These are phyloP conservation scores for Pyronema omphalodes DNA, from an alignment of 495 filamentous ascomycete genomes.

Conservation along the genomic window DNA sequence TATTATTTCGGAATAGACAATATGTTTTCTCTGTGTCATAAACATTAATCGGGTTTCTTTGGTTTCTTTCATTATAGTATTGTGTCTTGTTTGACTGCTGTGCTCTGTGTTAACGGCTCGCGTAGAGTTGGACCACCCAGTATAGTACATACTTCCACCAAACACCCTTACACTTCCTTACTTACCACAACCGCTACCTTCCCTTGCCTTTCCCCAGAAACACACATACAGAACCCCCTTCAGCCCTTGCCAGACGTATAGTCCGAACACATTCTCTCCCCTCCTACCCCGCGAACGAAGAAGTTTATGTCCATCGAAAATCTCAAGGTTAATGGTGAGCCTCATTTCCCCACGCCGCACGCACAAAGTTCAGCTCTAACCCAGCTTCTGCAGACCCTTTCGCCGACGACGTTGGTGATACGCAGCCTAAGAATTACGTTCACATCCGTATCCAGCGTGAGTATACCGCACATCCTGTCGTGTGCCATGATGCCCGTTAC, in stretches of 20 bases:
- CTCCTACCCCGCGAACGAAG: slow-evolving; percentile 14
- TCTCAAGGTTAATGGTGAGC: slow-evolving; percentile 96
- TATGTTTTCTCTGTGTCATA: no score
- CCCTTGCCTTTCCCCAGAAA: background rate
- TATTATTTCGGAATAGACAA: no score
- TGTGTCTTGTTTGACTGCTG: no score
- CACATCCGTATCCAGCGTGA: slow-evolving; percentile 99
- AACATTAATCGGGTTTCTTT: no score
- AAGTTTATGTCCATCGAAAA: slow-evolving; percentile 99
- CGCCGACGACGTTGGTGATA: slow-evolving; percentile 99
- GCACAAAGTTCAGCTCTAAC: slow-evolving; percentile 11
- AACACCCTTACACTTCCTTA: background rate
- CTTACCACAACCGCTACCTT: background rate
- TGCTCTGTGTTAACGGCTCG: no score
- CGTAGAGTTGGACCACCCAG: no score
- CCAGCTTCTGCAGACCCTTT: slow-evolving; percentile 62
- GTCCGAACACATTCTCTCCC: slow-evolving; percentile 4
- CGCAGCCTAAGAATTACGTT: slow-evolving; percentile 95
- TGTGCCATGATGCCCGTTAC: background rate
- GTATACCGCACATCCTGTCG: slow-evolving; percentile 28
- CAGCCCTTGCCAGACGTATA: background rate
- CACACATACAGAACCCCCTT: background rate
- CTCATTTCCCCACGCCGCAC: slow-evolving; percentile 11
- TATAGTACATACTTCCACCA: background rate
- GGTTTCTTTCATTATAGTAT: no score